A percentile compares a stretch with the other conserved stretches of the same genome.
These are phyloP conservation scores for Hypoxylon sp. DNA, from an alignment of 2,329 filamentous ascomycete genomes.

Conservation along the genomic window DNA sequence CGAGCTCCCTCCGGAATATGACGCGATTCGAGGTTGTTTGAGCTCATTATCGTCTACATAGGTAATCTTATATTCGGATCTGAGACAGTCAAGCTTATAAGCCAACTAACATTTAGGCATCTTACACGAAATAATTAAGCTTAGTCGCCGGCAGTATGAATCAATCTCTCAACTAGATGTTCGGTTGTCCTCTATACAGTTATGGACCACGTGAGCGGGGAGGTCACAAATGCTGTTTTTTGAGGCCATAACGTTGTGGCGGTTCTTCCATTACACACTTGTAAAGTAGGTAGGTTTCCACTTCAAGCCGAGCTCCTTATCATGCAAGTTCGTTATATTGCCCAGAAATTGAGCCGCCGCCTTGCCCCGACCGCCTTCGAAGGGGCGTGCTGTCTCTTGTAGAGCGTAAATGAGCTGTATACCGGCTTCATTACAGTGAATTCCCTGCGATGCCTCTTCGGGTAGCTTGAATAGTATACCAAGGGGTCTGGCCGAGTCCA, in stretches of 20 bases:
- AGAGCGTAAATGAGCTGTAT: slow-evolving; percentile 12
- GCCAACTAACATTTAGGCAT: background rate
- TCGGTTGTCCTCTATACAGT: background rate
- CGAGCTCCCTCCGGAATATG: slow-evolving; percentile 12
- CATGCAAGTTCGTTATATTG: slow-evolving; percentile 24
- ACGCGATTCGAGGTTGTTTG: slow-evolving; percentile 24
- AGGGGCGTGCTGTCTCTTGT: background rate
- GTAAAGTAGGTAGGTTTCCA: slow-evolving; percentile 16
- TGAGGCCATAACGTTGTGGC: slow-evolving; percentile 24
- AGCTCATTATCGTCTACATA: slow-evolving; percentile 11
- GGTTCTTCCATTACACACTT: background rate
- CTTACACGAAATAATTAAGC: background rate
- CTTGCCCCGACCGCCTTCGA: slow-evolving; percentile 16
- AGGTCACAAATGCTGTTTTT: background rate
- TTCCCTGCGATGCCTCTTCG: background rate
- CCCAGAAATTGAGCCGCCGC: slow-evolving; percentile 35
- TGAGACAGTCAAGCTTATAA: background rate
- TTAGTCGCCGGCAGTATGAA: background rate
- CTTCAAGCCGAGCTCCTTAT: slow-evolving; percentile 5
- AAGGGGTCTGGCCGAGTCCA: slow-evolving; percentile 29
- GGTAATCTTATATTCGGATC: background rate
- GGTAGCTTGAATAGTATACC: slow-evolving; percentile 3
- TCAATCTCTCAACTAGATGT: background rate
- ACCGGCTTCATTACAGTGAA: slow-evolving; percentile 7
- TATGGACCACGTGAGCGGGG: background rate